These are phyloP conservation scores for Psophocarpus tetragonolobus DNA, from an alignment of 306 rosid genomes.

Conservation along the genomic window DNA sequence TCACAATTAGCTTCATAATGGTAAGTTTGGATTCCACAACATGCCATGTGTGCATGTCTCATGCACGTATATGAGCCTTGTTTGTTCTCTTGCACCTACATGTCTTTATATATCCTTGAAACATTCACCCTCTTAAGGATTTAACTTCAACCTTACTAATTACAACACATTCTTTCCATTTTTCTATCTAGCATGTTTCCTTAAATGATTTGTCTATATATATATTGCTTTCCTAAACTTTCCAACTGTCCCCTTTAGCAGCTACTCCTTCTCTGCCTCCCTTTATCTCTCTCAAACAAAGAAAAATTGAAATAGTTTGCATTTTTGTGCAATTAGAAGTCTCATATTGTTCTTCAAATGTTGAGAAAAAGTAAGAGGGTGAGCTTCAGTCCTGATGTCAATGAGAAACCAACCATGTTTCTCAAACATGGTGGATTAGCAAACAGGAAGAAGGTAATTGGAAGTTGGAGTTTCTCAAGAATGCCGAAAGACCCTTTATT, in stretches of 20 bases:
- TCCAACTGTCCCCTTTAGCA: slow-evolving; percentile 39
- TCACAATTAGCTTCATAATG: slow-evolving; percentile 24
- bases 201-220: slow-evolving; percentile 34
- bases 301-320: slow-evolving; percentile 16
- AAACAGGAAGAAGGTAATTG: slow-evolving; percentile 48
- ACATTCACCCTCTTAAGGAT: slow-evolving; percentile 34
- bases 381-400: slow-evolving; percentile 75
- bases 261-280: slow-evolving; percentile 22
- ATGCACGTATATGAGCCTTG: slow-evolving; percentile 29
- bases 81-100: not conserved
- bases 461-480: slow-evolving; percentile 50
- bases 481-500: slow-evolving; percentile 46
- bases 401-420: slow-evolving; percentile 59
- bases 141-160: slow-evolving; percentile 16
- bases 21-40: slow-evolving; percentile 3
- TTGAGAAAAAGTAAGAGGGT: slow-evolving; percentile 60
- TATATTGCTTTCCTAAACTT: slow-evolving; percentile 28
- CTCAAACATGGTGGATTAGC: slow-evolving; percentile 47
- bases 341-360: slow-evolving; percentile 43
- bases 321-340: slow-evolving; percentile 6
- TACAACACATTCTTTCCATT: slow-evolving; percentile 13
- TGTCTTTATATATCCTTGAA: slow-evolving; percentile 23
- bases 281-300: not conserved
- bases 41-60: slow-evolving; percentile 51
- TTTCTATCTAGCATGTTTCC: slow-evolving; percentile 11